Evolutionary conservation across 139 green algal species (phyloP).

Genomic region (Diplosphaera chodatii): DNA sequence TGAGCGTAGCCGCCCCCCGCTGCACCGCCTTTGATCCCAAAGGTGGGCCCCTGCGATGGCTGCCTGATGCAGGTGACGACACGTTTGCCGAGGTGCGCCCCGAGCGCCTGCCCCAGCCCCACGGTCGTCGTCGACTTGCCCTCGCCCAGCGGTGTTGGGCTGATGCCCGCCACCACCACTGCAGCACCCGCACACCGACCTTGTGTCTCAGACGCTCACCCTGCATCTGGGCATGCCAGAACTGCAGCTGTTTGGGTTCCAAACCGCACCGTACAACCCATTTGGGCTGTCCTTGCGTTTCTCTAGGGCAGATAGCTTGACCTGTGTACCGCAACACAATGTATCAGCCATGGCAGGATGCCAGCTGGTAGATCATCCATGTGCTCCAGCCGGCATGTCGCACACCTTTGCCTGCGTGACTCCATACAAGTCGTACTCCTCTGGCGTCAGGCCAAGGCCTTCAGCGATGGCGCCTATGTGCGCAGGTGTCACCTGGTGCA

Average conservation of each 20-base stretch:
- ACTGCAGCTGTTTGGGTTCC: neutral
- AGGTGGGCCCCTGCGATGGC: slow-evolving; percentile 93
- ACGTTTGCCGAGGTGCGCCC: slow-evolving; percentile 73
- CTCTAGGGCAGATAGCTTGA: slow-evolving; percentile 63
- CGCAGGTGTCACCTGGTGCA: neutral
- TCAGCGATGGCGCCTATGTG: slow-evolving; percentile 79
- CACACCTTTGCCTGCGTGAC: slow-evolving; percentile 86
- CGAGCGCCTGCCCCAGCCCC: slow-evolving; percentile 92
- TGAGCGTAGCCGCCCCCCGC: slow-evolving; percentile 96
- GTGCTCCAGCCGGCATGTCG: neutral
- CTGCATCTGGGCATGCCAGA: slow-evolving; percentile 18
- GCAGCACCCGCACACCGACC: no score
- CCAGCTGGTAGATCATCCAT: no score
- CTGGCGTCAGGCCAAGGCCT: slow-evolving; percentile 49
- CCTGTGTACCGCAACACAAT: no score
- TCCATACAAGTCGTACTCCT: slow-evolving; percentile 83
- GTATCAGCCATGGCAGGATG: no score
- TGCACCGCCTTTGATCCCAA: slow-evolving; percentile 98
- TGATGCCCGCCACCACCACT: slow-evolving; percentile 96
- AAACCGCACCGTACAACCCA: slow-evolving; percentile 72
- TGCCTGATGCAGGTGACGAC: slow-evolving; percentile 91
- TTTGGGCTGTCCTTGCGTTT: slow-evolving; percentile 34
- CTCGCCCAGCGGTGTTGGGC: slow-evolving; percentile 89
- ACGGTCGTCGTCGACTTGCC: slow-evolving; percentile 98
- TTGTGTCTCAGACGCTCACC: no score